A percentile compares a stretch with the other conserved stretches of the same genome.
Evolutionary conservation across 176 grass and related monocot species (phyloP).

Genomic region (Dactylis glomerata): DNA sequence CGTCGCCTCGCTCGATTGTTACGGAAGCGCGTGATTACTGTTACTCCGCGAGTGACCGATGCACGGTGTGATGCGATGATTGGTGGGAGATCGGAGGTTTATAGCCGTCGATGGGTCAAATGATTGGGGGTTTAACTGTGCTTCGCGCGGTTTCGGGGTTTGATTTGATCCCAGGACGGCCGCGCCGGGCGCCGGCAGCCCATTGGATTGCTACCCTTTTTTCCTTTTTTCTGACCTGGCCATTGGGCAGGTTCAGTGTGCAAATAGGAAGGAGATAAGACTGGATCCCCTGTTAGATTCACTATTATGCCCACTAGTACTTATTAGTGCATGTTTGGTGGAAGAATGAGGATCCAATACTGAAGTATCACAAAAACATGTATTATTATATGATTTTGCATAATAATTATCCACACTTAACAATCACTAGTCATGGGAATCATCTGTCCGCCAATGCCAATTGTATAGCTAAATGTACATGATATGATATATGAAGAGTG

Average conservation of each 20-base stretch:
- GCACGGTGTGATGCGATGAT: neutral
- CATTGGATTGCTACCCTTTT: neutral
- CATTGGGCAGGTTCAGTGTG: constrained; percentile 9
- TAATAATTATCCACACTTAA: too few species aligned
- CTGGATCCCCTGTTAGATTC: constrained; percentile 33
- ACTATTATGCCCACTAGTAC: too few species aligned
- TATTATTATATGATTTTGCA: too few species aligned
- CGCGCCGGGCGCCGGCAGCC: constrained; percentile 24
- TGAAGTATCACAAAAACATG: too few species aligned
- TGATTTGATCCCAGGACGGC: constrained; percentile 4
- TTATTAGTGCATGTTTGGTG: too few species aligned
- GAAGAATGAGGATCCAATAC: too few species aligned
- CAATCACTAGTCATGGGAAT: too few species aligned
- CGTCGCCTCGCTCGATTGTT: neutral
- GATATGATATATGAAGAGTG: too few species aligned
- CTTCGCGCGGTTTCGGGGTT: neutral
- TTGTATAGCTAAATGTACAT: too few species aligned
- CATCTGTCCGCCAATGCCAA: too few species aligned
- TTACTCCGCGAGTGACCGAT: neutral
- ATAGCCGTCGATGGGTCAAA: neutral
- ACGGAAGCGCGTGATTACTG: neutral
- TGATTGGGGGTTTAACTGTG: neutral
- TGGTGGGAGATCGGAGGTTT: neutral
- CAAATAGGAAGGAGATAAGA: constrained; percentile 28
- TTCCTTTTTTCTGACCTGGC: neutral